Conservation (phyloP, 1,284 basidiomycete genomes). For the Phlebopus sp. region DNA sequence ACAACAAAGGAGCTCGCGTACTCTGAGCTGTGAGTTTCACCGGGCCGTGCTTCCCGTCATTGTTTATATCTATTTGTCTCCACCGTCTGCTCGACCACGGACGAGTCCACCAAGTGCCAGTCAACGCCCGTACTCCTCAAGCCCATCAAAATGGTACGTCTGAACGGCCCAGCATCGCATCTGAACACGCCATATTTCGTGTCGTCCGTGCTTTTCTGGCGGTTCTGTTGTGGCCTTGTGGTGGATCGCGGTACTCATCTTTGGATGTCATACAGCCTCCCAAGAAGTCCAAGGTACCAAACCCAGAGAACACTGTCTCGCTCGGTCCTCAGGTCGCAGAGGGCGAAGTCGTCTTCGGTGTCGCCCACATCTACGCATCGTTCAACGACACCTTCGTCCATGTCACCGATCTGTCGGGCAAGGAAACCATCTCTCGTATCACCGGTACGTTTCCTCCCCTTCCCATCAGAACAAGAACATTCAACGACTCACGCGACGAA, state of each 20-base stretch:
- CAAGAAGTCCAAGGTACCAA: conserved; percentile 75
- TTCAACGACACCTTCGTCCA: conserved; percentile 99
- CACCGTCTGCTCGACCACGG: neutral
- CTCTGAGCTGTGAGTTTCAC: neutral
- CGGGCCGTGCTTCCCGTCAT: neutral
- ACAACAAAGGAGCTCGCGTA: neutral
- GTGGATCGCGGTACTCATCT: conserved; percentile 43
- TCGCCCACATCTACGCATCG: conserved; percentile 95
- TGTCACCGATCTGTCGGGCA: conserved; percentile 97
- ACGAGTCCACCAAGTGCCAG: conserved; percentile 7
- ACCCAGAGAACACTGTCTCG: conserved; percentile 79
- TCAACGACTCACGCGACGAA: neutral
- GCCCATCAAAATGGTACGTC: conserved; percentile 28
- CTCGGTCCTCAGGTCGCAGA: conserved; percentile 94
- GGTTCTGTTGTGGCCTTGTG: conserved; percentile 5
- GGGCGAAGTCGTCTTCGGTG: conserved; percentile 93
- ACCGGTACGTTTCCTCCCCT: conserved; percentile 79
- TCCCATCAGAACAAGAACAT: neutral
- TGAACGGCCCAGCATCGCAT: neutral
- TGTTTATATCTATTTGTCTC: conserved; percentile 27
- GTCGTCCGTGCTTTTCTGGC: neutral
- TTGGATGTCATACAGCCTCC: conserved; percentile 58
- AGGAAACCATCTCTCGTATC: conserved; percentile 98
- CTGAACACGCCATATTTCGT: neutral
- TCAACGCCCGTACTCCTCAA: conserved; percentile 20